Base-by-base conservation (phyloP, 805 yeast species). In the Suhomyces canberraensis region DNA sequence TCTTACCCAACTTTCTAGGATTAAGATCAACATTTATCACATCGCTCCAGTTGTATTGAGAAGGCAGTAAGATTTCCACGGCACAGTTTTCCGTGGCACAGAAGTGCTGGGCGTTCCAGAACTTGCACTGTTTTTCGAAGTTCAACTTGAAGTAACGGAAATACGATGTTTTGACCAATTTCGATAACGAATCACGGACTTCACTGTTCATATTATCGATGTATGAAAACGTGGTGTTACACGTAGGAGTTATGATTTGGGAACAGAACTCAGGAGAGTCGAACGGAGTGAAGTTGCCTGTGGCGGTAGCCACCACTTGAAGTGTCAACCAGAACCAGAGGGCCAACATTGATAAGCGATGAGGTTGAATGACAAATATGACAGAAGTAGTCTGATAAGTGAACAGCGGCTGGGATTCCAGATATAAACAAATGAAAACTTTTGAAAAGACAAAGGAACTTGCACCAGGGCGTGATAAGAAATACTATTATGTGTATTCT, bases 51-150 rank as follows among this genome's bases (percentile, higher is more conserved):
- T 73, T 72, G 72, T 83, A 84, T 47, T 83, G 85, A 34, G 80
- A 86, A 9, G 85, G 75, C 3, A 64, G 57, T 40, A 66, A 54
- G 2, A 87, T 76, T 56, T 89, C 95, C 28, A 89, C 95, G 1
- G 96, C 95, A 63, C 97, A 89, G 38, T 87, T 82, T 45, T 86
- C 73, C 52, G 88, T 86, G 43, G 89, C 85, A 57, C 97, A 89
- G 52, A 84, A 79, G 29, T 90, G 95, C 51, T 73, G 73, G 48
- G 81, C 88, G 46, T 78, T 78, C 89, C 87, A 85, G 58, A 84
- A 89, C 18, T 95, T 91, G 60, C 99, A 89, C 56, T 77, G 76
- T 45, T 74, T 82, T 60, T 79, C 87, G 39, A 93, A 69, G 53
- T 93, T 89, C 37, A 93, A 73, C 56, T 88, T 81, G 69, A 87